Evolutionary conservation across 345 rosid species (phyloP).

Genomic region (Aegle marmelos): DNA sequence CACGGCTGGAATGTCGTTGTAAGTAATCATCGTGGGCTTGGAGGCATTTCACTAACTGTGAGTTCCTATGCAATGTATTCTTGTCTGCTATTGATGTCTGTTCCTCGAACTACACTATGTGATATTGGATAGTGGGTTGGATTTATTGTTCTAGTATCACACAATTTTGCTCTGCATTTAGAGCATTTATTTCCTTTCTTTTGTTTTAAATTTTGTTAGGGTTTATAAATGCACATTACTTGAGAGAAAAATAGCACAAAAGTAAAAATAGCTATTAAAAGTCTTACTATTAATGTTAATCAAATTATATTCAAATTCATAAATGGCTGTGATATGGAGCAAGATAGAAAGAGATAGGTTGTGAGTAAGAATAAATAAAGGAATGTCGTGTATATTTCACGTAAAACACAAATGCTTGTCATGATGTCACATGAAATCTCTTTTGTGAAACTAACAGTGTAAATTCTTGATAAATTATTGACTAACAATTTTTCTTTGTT

Average conservation of each 20-base stretch:
- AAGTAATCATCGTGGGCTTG: constrained; percentile 44
- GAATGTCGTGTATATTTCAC: neutral
- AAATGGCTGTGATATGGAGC: no score
- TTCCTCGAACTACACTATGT: neutral
- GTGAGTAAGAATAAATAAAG: no score
- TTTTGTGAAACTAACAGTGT: neutral
- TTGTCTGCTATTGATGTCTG: constrained; percentile 1
- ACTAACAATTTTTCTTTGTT: constrained; percentile 16
- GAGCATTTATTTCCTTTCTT: neutral
- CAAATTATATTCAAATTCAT: no score
- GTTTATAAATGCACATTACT: neutral
- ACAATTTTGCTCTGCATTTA: neutral
- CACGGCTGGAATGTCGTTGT: constrained; percentile 40
- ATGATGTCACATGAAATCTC: neutral
- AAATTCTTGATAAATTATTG: neutral
- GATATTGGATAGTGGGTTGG: neutral
- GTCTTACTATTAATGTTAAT: neutral
- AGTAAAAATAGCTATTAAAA: neutral
- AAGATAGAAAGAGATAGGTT: no score
- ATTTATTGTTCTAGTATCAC: neutral
- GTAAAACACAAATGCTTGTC: neutral
- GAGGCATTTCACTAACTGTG: constrained; percentile 38
- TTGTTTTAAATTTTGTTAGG: neutral
- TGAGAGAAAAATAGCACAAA: neutral
- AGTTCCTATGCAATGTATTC: constrained; percentile 18